Percentiles rank a stretch among this genome's conserved stretches.
phyloP scores from a whole-genome alignment of 2,329 filamentous ascomycete species.

The Aphanocladium album region DNA sequence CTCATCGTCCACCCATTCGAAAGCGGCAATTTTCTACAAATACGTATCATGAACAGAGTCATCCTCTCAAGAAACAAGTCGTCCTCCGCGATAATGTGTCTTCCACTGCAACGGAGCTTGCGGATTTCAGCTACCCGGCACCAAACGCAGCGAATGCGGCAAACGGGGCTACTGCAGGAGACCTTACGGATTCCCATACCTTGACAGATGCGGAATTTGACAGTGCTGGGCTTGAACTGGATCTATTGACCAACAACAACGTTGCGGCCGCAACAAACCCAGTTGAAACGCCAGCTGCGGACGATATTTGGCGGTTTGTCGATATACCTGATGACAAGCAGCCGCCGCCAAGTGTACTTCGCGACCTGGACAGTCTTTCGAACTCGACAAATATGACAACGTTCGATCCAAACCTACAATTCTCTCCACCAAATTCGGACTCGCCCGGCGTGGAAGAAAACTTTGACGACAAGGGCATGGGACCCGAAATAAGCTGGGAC shows the following conservation, averaged over 20 bases:
- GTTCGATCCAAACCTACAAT: constrained; percentile 32
- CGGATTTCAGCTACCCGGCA: not conserved
- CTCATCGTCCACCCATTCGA: too few species aligned
- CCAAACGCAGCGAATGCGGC: not conserved
- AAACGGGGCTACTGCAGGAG: not conserved
- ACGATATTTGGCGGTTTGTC: not conserved
- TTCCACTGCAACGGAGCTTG: too few species aligned
- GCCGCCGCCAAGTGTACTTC: constrained; percentile 28
- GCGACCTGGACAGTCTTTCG: constrained; percentile 23
- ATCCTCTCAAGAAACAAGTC: too few species aligned
- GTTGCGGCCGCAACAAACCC: not conserved
- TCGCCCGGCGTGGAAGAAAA: not conserved
- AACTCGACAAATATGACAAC: constrained; percentile 30
- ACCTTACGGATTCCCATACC: not conserved
- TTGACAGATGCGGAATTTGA: not conserved
- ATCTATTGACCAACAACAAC: not conserved
- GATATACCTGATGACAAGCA: not conserved
- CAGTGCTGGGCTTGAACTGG: not conserved
- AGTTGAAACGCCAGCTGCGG: not conserved
- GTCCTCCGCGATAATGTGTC: too few species aligned
- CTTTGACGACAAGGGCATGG: constrained; percentile 2
- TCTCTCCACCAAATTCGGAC: constrained; percentile 25
- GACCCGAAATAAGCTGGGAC: constrained; percentile 37
- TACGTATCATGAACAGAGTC: too few species aligned
- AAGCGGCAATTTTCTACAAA: too few species aligned